Evolutionary conservation across 352 stramenopile genomes (phyloP), one percentile per base, ranked within the genome.

Genomic region (Pythium pyrilobum): DNA sequence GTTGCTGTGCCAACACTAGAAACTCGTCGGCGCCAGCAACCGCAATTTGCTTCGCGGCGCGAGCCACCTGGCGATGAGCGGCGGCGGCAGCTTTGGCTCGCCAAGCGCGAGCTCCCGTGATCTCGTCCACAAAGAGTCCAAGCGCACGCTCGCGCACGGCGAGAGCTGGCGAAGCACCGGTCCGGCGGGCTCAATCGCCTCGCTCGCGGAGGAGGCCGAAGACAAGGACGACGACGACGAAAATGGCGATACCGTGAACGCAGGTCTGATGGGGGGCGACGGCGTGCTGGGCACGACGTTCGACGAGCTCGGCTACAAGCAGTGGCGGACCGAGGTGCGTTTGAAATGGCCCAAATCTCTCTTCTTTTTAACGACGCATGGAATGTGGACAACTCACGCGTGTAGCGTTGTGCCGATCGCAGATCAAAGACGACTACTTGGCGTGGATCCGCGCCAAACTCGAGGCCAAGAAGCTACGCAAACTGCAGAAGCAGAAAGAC

Each of bases 381-480:
- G n/a, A n/a, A n/a, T n/a, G n/a, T n/a, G n/a, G n/a, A n/a, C n/a
- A 38, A 11, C 31, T 2, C 2, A 23, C 1, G 28, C 21, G 2
- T 47, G 7, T 42, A 9, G 12, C 24, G 41, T 13, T 11, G 4
- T 39, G 31, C 5, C 10, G 25, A 21, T n/a, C 2, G 2, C 45
- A 85, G 57, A 69, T 87, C 32, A 85, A 90, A 61, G 73, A 81
- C 15, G 75, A 90, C 62, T 90, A 90, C 47, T 40, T 90, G 34
- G 73, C 68, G 44, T 88, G 79, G 79, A 51, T 88, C 36, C 77
- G 72, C 33, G 72, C 73, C 42, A 87, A 87, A 52, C 53, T 88
- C 5, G 77, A 76, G 43, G 62, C 61, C 4, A 77, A 70, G 49
- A 75, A 76, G 47, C 63, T 56, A 33, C 74, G 71, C 12, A 77